Base-by-base conservation (phyloP, 352 stramenopile genomes). In the Blastocystis sp. region DNA sequence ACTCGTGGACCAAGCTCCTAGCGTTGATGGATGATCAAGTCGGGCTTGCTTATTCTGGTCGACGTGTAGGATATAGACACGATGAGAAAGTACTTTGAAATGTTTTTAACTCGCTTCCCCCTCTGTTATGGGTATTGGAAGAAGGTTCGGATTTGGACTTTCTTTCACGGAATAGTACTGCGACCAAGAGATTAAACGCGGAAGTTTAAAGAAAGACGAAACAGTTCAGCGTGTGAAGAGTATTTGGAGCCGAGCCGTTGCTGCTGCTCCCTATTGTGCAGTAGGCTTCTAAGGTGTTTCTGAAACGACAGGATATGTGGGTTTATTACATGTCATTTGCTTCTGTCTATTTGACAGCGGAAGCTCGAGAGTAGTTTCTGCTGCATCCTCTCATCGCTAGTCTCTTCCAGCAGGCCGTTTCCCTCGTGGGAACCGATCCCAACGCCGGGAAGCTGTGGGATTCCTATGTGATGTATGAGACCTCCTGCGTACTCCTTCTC, bases 101-200 rank as follows among this genome's bases (percentile, higher is more conserved):
- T 34, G 41, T 90, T 90, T 47, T 43, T 90, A 63, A 45, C 47
- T 65, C 54, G 54, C 13, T 90, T 82, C 45, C 85, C 85, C 43
- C 34, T 90, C 1, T 90, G 85, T 55, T 90, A 88, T 47, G 85
- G 85, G 0, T 90, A 90, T 76, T 90, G 85, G 85, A 88, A 82
- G 56, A 90, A 90, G 85, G 78, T 85, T 34, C 20, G 3, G n/a
- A 8, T 85, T 37, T 39, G 6, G 30, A 34, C 4, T 16, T 11
- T 13, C 2, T 16, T 85, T 26, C 1, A 24, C 20, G 54, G 30
- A 0, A 39, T 85, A 85, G 73, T 85, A 85, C 53, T 68, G 73
- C 73, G 73, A 85, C 11, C 54, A 68, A 39, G 73, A 85, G n/a
- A 85, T 43, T 0, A 85, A 85, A 55, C 30, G 73, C 47, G 73